Conservation (phyloP, 352 stramenopile genomes). For the Pelagophyceae sp. region DNA sequence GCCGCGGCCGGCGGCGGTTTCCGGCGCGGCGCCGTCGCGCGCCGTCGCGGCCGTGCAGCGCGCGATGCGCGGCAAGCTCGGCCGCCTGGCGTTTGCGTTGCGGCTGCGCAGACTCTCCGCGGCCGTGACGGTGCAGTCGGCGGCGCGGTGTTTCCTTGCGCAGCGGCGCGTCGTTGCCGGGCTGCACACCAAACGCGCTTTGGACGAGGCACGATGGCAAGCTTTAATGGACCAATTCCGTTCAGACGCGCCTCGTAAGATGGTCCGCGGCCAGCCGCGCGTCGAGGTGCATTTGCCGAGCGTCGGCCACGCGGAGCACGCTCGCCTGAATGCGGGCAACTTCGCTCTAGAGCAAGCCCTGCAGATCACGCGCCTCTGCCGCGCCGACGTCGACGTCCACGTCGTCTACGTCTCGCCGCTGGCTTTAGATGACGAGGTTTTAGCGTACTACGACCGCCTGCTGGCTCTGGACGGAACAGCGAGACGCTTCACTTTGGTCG, state of each 20-base stretch:
- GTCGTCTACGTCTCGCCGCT: constrained; percentile 72
- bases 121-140: neutral
- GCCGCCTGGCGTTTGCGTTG: neutral
- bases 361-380: constrained; percentile 1
- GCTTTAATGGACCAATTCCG: neutral
- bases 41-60: constrained; percentile 41
- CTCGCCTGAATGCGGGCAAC: neutral
- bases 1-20: neutral
- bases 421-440: constrained; percentile 59
- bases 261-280: neutral
- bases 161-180: neutral
- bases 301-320: neutral
- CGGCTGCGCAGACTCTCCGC: neutral
- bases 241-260: no score
- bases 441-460: constrained; percentile 66
- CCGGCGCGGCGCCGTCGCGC: neutral
- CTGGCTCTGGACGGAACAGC: constrained; percentile 37
- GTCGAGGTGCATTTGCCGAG: constrained; percentile 3
- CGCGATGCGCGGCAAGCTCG: constrained; percentile 35
- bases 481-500: constrained; percentile 56
- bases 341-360: neutral
- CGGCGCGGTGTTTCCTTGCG: constrained; percentile 35
- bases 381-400: constrained; percentile 44
- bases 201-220: neutral
- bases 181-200: neutral